Evolutionary conservation across 2,329 filamentous ascomycete genomes (phyloP).

Genomic region (Xenosphaeropsis pyriputrescens): DNA sequence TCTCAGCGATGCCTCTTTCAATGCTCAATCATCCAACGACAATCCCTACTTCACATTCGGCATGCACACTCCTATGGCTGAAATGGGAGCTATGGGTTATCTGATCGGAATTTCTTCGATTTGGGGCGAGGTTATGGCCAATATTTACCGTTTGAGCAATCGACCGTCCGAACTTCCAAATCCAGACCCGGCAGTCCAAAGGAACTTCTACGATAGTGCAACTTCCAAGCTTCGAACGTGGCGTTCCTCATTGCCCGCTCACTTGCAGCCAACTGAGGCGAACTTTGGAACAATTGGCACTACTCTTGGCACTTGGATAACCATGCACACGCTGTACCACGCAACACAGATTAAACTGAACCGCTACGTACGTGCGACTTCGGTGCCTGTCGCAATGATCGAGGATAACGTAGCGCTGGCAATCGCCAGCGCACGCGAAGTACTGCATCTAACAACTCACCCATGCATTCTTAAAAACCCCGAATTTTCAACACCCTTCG

Average conservation of each 20-base stretch:
- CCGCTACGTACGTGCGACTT: conserved; percentile 35
- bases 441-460: conserved; percentile 28
- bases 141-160: conserved; percentile 36
- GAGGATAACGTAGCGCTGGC: conserved; percentile 24
- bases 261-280: conserved; percentile 34
- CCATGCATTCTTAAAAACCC: not conserved
- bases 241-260: conserved; percentile 37
- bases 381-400: conserved; percentile 24
- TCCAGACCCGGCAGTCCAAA: conserved; percentile 12
- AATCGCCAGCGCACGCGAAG: conserved; percentile 28
- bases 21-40: conserved; percentile 38
- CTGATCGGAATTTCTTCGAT: conserved; percentile 47
- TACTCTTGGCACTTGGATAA: conserved; percentile 42
- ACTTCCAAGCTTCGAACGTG: conserved; percentile 41
- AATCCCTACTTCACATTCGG: conserved; percentile 44
- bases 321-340: conserved; percentile 53
- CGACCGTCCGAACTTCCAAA: conserved; percentile 14
- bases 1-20: conserved; percentile 43
- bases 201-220: conserved; percentile 31
- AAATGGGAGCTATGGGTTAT: conserved; percentile 38
- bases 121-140: conserved; percentile 49
- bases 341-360: conserved; percentile 49
- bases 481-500: conserved; percentile 40
- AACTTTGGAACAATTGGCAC: conserved; percentile 40
- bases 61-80: conserved; percentile 21